A percentile compares a stretch with the other conserved stretches of the same genome.
These are phyloP conservation scores for Jamesozyma lodderae DNA, from an alignment of 805 yeast genomes.

Conservation along the genomic window DNA sequence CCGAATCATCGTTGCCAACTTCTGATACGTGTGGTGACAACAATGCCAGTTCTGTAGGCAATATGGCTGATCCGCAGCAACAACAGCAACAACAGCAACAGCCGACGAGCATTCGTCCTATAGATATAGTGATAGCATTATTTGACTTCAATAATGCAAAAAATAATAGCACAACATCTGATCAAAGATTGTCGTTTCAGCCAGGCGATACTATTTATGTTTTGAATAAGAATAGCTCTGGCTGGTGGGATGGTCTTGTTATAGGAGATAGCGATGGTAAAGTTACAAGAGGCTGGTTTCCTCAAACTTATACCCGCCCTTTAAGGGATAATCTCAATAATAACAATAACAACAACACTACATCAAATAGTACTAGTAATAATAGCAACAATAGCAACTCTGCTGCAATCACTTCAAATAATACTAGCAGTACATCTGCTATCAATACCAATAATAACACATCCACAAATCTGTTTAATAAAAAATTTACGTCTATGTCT, in stretches of 20 bases:
- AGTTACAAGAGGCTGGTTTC: conserved; percentile 75
- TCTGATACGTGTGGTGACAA: no score
- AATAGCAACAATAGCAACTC: not conserved
- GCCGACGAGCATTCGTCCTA: conserved; percentile 1
- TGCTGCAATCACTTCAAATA: no score
- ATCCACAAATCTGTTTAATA: no score
- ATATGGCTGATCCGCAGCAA: no score
- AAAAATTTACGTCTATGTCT: no score
- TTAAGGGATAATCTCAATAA: conserved; percentile 5
- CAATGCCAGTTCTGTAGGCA: no score
- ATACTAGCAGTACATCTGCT: not conserved
- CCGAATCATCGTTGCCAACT: no score
- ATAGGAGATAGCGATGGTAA: conserved; percentile 19
- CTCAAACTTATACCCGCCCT: conserved; percentile 41
- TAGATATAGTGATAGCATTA: conserved; percentile 13
- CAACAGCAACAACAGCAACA: not conserved
- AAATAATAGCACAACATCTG: conserved; percentile 3
- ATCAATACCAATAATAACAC: not conserved
- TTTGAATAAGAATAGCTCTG: conserved; percentile 48
- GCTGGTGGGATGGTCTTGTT: conserved; percentile 85
- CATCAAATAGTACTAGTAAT: not conserved
- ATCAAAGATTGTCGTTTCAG: conserved; percentile 14
- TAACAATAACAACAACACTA: not conserved
- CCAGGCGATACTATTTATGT: conserved; percentile 70
- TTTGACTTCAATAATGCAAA: conserved; percentile 5